Conservation (phyloP, 2,329 filamentous ascomycete genomes). For the Fusarium scirpi region DNA sequence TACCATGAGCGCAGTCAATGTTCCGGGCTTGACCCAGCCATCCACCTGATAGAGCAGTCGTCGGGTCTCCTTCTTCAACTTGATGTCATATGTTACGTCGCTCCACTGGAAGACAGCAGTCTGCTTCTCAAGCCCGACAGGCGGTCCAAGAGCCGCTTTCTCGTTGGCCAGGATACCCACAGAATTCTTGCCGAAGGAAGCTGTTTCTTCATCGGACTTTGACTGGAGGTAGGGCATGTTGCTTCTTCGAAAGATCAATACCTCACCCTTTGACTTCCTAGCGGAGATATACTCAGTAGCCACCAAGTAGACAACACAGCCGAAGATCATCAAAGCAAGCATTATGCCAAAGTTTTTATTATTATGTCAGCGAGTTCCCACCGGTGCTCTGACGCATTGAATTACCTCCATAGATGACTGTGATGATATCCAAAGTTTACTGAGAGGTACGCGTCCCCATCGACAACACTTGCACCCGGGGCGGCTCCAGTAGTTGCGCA, state of each 20-base stretch:
- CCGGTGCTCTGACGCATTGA: fast-evolving
- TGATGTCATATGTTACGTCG: constrained; percentile 77
- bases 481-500: constrained; percentile 67
- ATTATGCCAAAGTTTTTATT: constrained; percentile 58
- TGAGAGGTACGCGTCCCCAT: constrained; percentile 70
- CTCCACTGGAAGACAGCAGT: constrained; percentile 85
- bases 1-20: constrained; percentile 84
- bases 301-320: constrained; percentile 61
- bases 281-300: constrained; percentile 61
- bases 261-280: constrained; percentile 70
- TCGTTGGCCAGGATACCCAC: not conserved
- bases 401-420: constrained; percentile 64
- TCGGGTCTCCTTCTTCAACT: constrained; percentile 78
- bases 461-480: constrained; percentile 64
- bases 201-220: constrained; percentile 29
- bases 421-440: constrained; percentile 67
- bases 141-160: not conserved
- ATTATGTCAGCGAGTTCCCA: not conserved
- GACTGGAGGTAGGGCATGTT: constrained; percentile 8
- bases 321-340: constrained; percentile 62
- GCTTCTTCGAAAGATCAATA: constrained; percentile 68
- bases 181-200: not conserved
- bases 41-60: constrained; percentile 84
- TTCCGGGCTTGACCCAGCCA: constrained; percentile 91
- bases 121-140: constrained; percentile 56